Evolutionary conservation across 1,284 basidiomycete species (phyloP), one percentile per base, ranked within the genome.

Genomic region (Cryptococcus maquisensis): DNA sequence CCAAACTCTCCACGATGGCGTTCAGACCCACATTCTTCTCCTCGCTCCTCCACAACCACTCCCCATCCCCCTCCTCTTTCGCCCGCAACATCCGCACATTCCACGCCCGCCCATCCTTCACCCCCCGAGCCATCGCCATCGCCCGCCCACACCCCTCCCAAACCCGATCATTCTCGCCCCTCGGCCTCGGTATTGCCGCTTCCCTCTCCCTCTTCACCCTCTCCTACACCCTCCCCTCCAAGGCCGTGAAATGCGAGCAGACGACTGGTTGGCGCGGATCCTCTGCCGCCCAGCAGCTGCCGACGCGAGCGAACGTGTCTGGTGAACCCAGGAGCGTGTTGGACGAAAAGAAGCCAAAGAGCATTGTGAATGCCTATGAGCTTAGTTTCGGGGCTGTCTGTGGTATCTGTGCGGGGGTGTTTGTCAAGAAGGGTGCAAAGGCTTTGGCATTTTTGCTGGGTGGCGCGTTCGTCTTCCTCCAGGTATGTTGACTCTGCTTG

Each of bases 401-500:
- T 56, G 91, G 93, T 2, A 73, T 97, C 47, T 97, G 91, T 67
- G 85, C 90, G 0, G 94, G 94, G 0, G 82, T 97, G 0, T 98
- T 98, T 70, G 81, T 96, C 66, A 96, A 95, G 78, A 96, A 96
- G 75, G 94, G 94, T 28, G 84, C 87, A 38, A 91, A 86, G 72
- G 79, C 84, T 2, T 74, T 89, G 21, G 94, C 92, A 0, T 93
- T 92, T 75, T 74, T 87, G 51, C 77, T 96, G 12, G 91, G 91
- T 9, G 91, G 90, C 2, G 77, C 89, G 1, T 95, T 92, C 63
- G 86, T 94, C 18, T 73, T 94, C 47, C 81, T 94, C 16, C 90
- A 94, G 84, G 93, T 88, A 62, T 18, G 24, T 26, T 20, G 26
- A 4, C 51, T 16, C 46, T 24, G 21, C 24, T 21, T 3, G 39